Evolutionary conservation across 2,329 filamentous ascomycete genomes (phyloP), one percentile per base, ranked within the genome.

Genomic region (Alternaria triticina): DNA sequence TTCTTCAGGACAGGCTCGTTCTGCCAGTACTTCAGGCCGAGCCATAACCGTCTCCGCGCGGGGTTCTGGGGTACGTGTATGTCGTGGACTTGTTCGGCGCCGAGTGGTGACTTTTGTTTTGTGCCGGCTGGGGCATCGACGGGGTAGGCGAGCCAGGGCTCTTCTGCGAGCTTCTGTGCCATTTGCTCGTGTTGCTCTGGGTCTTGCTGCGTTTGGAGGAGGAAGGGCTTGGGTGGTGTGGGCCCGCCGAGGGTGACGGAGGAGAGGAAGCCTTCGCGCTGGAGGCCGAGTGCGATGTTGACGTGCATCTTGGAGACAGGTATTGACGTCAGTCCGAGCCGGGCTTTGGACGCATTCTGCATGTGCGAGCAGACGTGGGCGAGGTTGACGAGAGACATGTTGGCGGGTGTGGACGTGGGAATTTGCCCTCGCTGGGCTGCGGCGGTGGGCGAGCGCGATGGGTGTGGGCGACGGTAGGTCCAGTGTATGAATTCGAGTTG

Each of bases 21-120:
- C 70, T 94, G 89, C 88, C 88, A 92, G 86, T 97, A 97, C 83
- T 97, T 97, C 74, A 97, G 83, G 1, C 93, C 93, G 12, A 97
- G 82, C 94, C 94, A 97, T 69, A 97, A 83, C 64, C 94, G 86
- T 76, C 92, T 86, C 43, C 84, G 86, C 5, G 93, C 87, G 40
- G 93, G 88, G 81, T 96, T 97, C 52, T 69, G 57, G 6, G 79
- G 80, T 12, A 81, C 74, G 46, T 70, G 59, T 52, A 75, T 69
- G 13, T 72, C 64, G 62, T 75, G 64, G 7, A 70, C 54, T 33
- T 66, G 59, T 30, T 75, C 76, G 13, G 56, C 43, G 30, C 71
- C 71, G 17, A 74, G 66, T 3, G 62, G 62, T 62, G 55, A 44
- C 54, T 43, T 62, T 54, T 23, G 60, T 59, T 56, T 49, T 22